These are phyloP conservation scores for Patellifolia procumbens DNA, from an alignment of 179 eudicot species.

Conservation along the genomic window DNA sequence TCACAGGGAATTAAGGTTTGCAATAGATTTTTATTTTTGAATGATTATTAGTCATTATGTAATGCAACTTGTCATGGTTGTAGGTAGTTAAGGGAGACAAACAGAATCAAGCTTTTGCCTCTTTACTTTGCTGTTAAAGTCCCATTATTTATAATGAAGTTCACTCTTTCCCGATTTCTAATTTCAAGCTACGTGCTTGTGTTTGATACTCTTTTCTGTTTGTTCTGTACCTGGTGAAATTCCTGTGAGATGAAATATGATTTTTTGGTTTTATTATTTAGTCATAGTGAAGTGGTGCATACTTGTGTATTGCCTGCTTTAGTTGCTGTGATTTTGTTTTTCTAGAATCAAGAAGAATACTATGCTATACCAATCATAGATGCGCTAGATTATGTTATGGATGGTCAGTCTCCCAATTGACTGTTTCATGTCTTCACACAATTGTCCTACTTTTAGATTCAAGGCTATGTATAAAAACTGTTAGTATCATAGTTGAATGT, in stretches of 20 bases:
- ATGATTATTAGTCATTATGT: conserved; percentile 7
- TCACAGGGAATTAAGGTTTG: conserved; percentile 45
- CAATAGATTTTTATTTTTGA: neutral
- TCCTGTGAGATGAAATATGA: neutral
- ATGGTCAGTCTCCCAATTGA: neutral
- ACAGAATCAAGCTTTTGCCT: conserved; percentile 12
- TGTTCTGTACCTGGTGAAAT: neutral
- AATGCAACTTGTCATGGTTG: conserved; percentile 7
- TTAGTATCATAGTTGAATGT: too few relatives aligned
- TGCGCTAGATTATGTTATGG: neutral
- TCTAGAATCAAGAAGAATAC: neutral
- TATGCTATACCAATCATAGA: neutral
- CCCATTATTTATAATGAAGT: conserved; percentile 14
- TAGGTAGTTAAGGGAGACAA: conserved; percentile 10
- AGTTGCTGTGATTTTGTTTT: neutral
- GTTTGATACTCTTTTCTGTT: neutral
- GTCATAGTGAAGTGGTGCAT: neutral
- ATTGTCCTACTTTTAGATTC: neutral
- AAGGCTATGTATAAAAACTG: neutral
- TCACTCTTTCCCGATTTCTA: neutral
- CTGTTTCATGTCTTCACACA: neutral
- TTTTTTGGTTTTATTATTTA: neutral
- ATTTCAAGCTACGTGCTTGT: neutral
- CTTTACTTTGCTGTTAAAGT: conserved; percentile 14
- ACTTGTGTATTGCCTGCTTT: neutral